Conservation (phyloP, 371 early-diverging fungal species). For the Thermomucor indicae-seudaticae region DNA sequence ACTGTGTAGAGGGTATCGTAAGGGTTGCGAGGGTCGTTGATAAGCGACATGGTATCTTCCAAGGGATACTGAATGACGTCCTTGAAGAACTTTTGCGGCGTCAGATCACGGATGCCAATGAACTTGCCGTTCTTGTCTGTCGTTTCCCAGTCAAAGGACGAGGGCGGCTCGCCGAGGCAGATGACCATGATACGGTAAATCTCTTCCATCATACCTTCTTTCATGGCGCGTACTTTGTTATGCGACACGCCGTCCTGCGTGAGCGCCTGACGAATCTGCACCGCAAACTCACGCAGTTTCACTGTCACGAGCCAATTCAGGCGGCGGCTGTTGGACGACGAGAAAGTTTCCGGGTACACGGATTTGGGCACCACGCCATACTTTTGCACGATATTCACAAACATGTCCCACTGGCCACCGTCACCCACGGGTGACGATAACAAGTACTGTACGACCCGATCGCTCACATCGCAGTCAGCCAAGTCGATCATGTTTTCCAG, state of each 20-base stretch:
- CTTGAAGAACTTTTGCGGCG: slow-evolving; percentile 63
- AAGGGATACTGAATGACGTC: slow-evolving; percentile 62
- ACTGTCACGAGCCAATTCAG: slow-evolving; percentile 61
- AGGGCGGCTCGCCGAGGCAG: slow-evolving; percentile 75
- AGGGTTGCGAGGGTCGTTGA: slow-evolving; percentile 77
- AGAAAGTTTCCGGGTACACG: slow-evolving; percentile 67
- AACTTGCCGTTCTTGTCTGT: slow-evolving; percentile 69
- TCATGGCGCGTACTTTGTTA: slow-evolving; percentile 36
- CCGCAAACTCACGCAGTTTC: slow-evolving; percentile 72
- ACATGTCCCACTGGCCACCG: slow-evolving; percentile 82
- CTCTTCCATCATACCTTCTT: slow-evolving; percentile 63
- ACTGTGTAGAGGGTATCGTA: slow-evolving; percentile 66
- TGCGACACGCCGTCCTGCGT: slow-evolving; percentile 37
- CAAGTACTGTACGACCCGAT: slow-evolving; percentile 72
- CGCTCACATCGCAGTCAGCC: slow-evolving; percentile 58
- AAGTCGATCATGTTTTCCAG: slow-evolving; percentile 73
- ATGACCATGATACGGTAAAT: slow-evolving; percentile 72
- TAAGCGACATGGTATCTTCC: slow-evolving; percentile 64
- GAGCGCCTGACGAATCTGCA: slow-evolving; percentile 49
- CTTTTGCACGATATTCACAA: slow-evolving; percentile 70
- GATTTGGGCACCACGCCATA: slow-evolving; percentile 55
- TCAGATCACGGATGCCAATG: slow-evolving; percentile 47
- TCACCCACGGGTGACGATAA: slow-evolving; percentile 59
- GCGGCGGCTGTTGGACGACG: slow-evolving; percentile 57
- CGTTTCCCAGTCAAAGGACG: slow-evolving; percentile 65